Evolutionary conservation across 371 early-diverging fungal species (phyloP).

Genomic region (Syncephalastrum racemosum): DNA sequence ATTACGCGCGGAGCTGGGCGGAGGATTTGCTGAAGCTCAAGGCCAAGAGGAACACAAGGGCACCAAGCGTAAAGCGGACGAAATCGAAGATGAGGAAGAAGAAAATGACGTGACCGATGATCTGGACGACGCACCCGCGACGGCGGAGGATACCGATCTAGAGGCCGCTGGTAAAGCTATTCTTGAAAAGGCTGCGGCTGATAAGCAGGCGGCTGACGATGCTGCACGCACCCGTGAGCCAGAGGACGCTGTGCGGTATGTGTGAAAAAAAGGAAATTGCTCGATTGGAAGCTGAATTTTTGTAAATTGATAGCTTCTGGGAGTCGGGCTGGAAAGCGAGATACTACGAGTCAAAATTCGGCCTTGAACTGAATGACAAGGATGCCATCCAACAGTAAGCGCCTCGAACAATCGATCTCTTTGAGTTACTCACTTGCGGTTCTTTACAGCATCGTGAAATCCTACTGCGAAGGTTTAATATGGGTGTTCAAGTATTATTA

Average conservation of each 20-base stretch:
- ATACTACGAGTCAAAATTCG: conserved; percentile 88
- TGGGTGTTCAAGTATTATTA: conserved; percentile 99
- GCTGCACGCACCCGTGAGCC: conserved; percentile 69
- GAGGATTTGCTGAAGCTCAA: conserved; percentile 1
- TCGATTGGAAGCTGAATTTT: not conserved
- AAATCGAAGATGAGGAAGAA: conserved; percentile 28
- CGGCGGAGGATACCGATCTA: conserved; percentile 35
- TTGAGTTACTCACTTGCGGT: not conserved
- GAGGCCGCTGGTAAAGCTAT: conserved; percentile 52
- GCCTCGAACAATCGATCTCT: not conserved
- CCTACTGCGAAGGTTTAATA: conserved; percentile 96
- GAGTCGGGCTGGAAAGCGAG: conserved; percentile 90
- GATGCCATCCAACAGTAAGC: conserved; percentile 60
- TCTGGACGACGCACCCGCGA: conserved; percentile 37
- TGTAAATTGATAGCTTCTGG: conserved; percentile 56
- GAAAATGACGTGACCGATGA: conserved; percentile 27
- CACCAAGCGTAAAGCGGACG: conserved; percentile 38
- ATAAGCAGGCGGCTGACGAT: conserved; percentile 55
- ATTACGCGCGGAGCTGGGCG: conserved; percentile 29
- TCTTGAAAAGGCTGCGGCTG: conserved; percentile 43
- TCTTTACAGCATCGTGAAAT: conserved; percentile 66
- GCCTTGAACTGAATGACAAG: conserved; percentile 64
- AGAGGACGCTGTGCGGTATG: conserved; percentile 64
- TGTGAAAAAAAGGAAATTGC: conserved; percentile 13
- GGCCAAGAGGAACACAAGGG: conserved; percentile 24